A percentile compares a stretch with the other conserved stretches of the same genome.
These are phyloP conservation scores for Syncephalastrum monosporum DNA, from an alignment of 371 early-diverging fungal species.

Conservation along the genomic window DNA sequence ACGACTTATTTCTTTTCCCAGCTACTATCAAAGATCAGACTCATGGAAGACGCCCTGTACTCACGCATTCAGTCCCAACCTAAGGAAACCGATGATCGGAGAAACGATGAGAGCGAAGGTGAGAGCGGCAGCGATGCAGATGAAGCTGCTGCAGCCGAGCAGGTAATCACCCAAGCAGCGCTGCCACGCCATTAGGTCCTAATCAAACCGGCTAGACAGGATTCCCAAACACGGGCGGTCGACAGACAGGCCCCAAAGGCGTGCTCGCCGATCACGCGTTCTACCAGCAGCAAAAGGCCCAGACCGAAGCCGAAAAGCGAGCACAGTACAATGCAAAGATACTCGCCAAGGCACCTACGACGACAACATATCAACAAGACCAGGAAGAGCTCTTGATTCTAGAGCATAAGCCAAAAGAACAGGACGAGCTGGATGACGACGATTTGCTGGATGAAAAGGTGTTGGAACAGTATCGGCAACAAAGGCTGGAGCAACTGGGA, in stretches of 20 bases:
- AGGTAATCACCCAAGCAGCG: not conserved
- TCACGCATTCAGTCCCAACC: slow-evolving; percentile 14
- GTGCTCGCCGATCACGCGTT: slow-evolving; percentile 54
- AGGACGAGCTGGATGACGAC: slow-evolving; percentile 26
- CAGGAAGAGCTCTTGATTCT: slow-evolving; percentile 26
- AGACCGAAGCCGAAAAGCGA: slow-evolving; percentile 17
- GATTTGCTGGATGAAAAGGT: slow-evolving; percentile 26
- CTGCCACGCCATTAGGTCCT: too few species aligned
- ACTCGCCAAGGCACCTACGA: slow-evolving; percentile 42
- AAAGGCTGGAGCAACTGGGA: slow-evolving; percentile 41
- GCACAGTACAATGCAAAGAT: slow-evolving; percentile 40
- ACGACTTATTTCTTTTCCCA: too few species aligned
- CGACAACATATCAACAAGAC: slow-evolving; percentile 47
- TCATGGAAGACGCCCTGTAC: too few species aligned
- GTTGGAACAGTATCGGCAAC: slow-evolving; percentile 34
- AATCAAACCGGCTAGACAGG: too few species aligned
- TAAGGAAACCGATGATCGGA: slow-evolving; percentile 26
- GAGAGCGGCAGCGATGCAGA: slow-evolving; percentile 10
- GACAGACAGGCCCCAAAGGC: slow-evolving; percentile 61
- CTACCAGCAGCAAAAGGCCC: slow-evolving; percentile 31
- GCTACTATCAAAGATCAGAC: too few species aligned
- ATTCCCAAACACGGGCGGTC: slow-evolving; percentile 19
- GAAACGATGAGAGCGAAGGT: slow-evolving; percentile 20
- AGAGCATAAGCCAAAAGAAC: slow-evolving; percentile 16
- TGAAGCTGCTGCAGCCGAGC: not conserved